Conservation (phyloP, 768 basidiomycete genomes). For the Tulasnella calospora region DNA sequence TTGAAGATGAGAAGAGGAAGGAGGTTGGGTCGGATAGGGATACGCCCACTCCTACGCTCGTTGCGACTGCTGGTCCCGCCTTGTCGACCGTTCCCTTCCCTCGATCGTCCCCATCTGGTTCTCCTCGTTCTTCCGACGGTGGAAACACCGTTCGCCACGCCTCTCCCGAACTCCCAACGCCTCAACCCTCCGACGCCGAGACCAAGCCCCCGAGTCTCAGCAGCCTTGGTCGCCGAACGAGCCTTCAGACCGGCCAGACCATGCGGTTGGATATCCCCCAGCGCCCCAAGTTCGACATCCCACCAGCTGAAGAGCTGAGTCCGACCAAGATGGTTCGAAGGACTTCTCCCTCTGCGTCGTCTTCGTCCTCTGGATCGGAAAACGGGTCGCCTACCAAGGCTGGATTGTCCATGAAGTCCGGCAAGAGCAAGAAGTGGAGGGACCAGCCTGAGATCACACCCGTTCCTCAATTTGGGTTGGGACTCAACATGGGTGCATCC, state of each 20-base stretch:
- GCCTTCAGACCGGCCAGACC: background rate
- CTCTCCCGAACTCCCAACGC: background rate
- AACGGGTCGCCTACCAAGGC: background rate
- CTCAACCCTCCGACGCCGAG: background rate
- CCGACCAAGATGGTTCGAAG: background rate
- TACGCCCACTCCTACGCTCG: background rate
- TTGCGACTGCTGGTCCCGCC: background rate
- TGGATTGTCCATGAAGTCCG: background rate
- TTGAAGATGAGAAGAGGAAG: constrained; percentile 5
- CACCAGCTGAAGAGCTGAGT: background rate
- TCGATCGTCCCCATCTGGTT: background rate
- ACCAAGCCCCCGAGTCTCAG: background rate
- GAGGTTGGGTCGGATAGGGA: constrained; percentile 1
- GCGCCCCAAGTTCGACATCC: background rate
- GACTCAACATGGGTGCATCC: constrained; percentile 1
- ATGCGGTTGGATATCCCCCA: constrained; percentile 19
- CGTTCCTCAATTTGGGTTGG: background rate
- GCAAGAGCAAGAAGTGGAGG: background rate
- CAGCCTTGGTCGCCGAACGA: constrained; percentile 12
- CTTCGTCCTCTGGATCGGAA: constrained; percentile 3
- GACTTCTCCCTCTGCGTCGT: background rate
- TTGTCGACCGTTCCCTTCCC: background rate
- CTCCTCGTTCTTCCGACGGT: background rate
- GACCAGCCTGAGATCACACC: background rate
- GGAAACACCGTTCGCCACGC: constrained; percentile 8